These are phyloP conservation scores for Nadsonia starkeyi-henricii DNA, from an alignment of 1,139 yeast genomes.

Conservation along the genomic window DNA sequence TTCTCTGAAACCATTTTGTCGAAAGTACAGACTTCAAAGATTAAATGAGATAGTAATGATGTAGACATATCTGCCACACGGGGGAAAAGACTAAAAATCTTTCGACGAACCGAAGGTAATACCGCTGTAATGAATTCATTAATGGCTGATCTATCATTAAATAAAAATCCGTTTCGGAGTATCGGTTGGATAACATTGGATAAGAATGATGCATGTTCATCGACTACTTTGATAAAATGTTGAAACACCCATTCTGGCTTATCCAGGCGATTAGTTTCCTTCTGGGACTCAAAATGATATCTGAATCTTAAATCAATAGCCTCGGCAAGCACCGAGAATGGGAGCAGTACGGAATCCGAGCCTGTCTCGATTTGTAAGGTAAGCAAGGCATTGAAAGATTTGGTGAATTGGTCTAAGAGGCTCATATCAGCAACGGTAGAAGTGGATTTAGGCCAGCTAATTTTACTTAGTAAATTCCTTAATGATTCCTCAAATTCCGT, in stretches of 20 bases:
- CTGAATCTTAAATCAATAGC: slow-evolving; percentile 50
- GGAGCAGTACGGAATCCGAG: not conserved
- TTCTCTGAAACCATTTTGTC: slow-evolving; percentile 40
- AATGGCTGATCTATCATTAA: slow-evolving; percentile 20
- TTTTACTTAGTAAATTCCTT: not conserved
- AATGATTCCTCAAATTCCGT: not conserved
- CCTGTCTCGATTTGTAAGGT: not conserved
- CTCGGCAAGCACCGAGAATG: slow-evolving; percentile 39
- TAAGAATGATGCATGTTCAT: slow-evolving; percentile 30
- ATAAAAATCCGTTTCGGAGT: slow-evolving; percentile 17
- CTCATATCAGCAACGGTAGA: not conserved
- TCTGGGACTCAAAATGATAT: slow-evolving; percentile 53
- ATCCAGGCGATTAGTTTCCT: slow-evolving; percentile 53
- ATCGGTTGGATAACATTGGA: slow-evolving; percentile 25
- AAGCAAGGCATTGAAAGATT: not conserved
- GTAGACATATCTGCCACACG: slow-evolving; percentile 28
- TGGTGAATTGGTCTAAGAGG: not conserved
- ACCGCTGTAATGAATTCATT: slow-evolving; percentile 44
- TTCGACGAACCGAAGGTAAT: slow-evolving; percentile 37
- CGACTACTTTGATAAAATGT: slow-evolving; percentile 39
- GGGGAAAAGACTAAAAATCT: slow-evolving; percentile 28
- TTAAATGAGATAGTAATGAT: slow-evolving; percentile 43
- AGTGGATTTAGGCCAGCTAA: slow-evolving; percentile 1
- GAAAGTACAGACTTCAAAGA: slow-evolving; percentile 45
- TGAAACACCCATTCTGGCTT: slow-evolving; percentile 73